Evolutionary conservation across 495 filamentous ascomycete species (phyloP).

Genomic region (Penicillium manginii): DNA sequence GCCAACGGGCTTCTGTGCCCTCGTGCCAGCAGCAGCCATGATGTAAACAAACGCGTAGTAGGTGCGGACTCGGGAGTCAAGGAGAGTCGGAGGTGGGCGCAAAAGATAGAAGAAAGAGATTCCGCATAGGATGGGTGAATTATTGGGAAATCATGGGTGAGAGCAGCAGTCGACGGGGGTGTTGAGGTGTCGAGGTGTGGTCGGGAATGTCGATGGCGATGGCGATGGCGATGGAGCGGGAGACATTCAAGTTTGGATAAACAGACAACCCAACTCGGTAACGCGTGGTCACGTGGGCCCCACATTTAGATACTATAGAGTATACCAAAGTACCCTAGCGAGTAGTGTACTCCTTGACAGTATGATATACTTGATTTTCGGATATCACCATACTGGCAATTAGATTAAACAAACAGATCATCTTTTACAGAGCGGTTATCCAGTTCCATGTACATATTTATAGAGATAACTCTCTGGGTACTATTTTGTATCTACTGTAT

Average conservation of each 20-base stretch:
- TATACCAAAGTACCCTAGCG: too few species aligned
- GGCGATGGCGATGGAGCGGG: constrained; percentile 6
- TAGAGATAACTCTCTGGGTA: too few species aligned
- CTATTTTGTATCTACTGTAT: too few species aligned
- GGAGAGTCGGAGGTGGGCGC: background rate
- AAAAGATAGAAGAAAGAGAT: background rate
- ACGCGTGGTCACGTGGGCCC: constrained; percentile 28
- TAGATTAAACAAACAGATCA: too few species aligned
- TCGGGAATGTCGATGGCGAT: constrained; percentile 19
- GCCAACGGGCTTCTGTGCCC: constrained; percentile 60
- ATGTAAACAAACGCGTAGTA: constrained; percentile 45
- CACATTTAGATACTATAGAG: background rate
- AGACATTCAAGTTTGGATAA: too few species aligned
- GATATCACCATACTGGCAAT: too few species aligned
- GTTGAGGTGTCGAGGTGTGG: constrained; percentile 15
- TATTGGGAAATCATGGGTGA: constrained; percentile 16
- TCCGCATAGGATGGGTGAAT: background rate
- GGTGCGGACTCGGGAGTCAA: constrained; percentile 1
- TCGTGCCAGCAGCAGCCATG: constrained; percentile 53
- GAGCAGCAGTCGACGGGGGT: background rate
- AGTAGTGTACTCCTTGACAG: too few species aligned
- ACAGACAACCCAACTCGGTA: constrained; percentile 32
- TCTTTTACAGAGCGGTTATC: too few species aligned
- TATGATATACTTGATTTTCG: too few species aligned
- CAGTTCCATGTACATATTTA: too few species aligned